phyloP scores from a whole-genome alignment of 2,329 filamentous ascomycete species.

The Ascochyta koolunga region DNA sequence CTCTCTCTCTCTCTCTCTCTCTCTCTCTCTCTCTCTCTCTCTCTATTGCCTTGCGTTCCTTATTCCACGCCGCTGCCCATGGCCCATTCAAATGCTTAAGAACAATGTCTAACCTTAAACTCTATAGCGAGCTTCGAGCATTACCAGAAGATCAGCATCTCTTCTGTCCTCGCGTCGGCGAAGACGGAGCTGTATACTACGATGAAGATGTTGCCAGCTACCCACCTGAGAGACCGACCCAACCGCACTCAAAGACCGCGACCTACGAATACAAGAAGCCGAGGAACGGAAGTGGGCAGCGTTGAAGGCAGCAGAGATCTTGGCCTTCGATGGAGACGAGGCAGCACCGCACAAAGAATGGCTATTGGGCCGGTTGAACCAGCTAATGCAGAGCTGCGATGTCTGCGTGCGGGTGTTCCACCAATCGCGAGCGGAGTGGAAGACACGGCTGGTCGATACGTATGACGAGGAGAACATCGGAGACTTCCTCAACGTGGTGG shows the following conservation, averaged over 20 bases:
- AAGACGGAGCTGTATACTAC: conserved; percentile 48
- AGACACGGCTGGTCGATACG: conserved; percentile 48
- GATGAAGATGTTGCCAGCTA: conserved; percentile 52
- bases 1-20: too few species aligned
- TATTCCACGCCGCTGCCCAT: neutral
- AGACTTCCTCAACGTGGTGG: conserved; percentile 52
- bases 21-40: neutral
- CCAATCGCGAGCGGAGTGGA: conserved; percentile 51
- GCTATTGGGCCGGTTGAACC: conserved; percentile 48
- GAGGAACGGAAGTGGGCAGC: conserved; percentile 49
- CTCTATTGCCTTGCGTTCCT: neutral
- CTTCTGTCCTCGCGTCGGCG: conserved; percentile 54
- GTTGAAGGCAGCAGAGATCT: conserved; percentile 52
- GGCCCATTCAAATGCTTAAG: neutral
- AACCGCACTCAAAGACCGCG: conserved; percentile 34
- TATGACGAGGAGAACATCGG: conserved; percentile 54
- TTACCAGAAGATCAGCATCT: conserved; percentile 52
- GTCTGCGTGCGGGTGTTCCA: conserved; percentile 58
- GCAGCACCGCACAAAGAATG: conserved; percentile 52
- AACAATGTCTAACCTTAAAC: conserved; percentile 32
- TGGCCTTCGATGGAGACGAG: conserved; percentile 56
- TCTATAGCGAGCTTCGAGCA: conserved; percentile 44
- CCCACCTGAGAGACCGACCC: conserved; percentile 39
- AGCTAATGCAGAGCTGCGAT: conserved; percentile 55
- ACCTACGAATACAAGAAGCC: conserved; percentile 46